Conservation (phyloP, 2,329 filamentous ascomycete genomes). For the Fusarium mangiferae region DNA sequence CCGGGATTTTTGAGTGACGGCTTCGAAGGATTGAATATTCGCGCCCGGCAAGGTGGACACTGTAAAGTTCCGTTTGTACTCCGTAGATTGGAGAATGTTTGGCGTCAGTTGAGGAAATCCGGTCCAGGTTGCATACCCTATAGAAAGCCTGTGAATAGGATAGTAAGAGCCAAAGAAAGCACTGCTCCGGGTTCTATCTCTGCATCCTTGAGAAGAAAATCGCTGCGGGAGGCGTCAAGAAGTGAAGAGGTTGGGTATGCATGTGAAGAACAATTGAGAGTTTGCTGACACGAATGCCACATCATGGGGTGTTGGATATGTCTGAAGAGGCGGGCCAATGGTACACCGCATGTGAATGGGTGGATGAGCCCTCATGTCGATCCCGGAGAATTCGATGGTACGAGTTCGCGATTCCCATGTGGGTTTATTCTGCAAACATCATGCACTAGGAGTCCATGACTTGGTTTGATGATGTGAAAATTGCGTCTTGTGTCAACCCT, state of each 20-base stretch:
- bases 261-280: conserved; percentile 27
- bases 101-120: neutral
- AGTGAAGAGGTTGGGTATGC: conserved; percentile 7
- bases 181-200: neutral
- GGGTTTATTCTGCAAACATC: neutral
- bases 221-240: neutral
- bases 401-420: conserved; percentile 7
- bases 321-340: conserved; percentile 16
- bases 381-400: conserved; percentile 35
- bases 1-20: conserved; percentile 6
- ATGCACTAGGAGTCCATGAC: conserved; percentile 3
- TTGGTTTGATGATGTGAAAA: neutral
- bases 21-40: conserved; percentile 13
- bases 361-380: conserved; percentile 25
- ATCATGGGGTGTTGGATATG: neutral
- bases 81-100: neutral
- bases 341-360: neutral
- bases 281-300: conserved; percentile 3
- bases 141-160: neutral
- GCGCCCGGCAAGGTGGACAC: neutral
- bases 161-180: neutral
- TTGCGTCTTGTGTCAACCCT: neutral
- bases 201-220: neutral
- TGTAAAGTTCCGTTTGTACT: neutral
- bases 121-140: neutral